Conservation (phyloP, 1,284 basidiomycete species). For the Leccinum glutinopallens region DNA sequence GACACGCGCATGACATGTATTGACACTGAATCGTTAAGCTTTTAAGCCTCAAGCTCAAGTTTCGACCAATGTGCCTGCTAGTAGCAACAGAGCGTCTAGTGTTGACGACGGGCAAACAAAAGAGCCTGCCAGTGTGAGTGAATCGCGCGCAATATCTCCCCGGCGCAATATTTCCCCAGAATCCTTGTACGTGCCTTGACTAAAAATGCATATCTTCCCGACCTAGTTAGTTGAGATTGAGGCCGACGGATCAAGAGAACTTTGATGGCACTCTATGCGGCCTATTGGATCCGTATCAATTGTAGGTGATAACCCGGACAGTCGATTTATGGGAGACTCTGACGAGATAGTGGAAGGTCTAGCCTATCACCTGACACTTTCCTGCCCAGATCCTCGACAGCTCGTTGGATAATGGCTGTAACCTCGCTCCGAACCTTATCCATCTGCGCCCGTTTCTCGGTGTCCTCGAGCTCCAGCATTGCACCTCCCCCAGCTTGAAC, state of each 20-base stretch:
- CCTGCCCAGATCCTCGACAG: slow-evolving; percentile 63
- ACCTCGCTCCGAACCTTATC: slow-evolving; percentile 52
- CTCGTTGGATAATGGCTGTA: slow-evolving; percentile 57
- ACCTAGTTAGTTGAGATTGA: neutral
- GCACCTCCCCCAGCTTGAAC: slow-evolving; percentile 5
- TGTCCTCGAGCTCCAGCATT: neutral
- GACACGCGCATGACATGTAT: neutral
- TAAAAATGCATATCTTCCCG: neutral
- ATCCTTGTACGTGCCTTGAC: neutral
- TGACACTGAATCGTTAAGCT: neutral
- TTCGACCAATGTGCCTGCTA: neutral
- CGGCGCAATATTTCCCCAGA: neutral
- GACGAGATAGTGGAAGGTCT: slow-evolving; percentile 11
- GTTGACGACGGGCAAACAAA: neutral
- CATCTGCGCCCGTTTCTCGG: slow-evolving; percentile 24
- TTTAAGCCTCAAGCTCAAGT: neutral
- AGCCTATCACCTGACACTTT: slow-evolving; percentile 45
- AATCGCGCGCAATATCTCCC: neutral
- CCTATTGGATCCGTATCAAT: neutral
- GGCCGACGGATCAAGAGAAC: neutral
- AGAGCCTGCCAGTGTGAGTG: neutral
- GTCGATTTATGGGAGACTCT: slow-evolving; percentile 5
- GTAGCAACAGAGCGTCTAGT: neutral
- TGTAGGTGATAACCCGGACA: neutral
- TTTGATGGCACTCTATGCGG: neutral